Base-by-base conservation (phyloP, 2,329 filamentous ascomycete genomes). In the Cladosporium cucumerinum region DNA sequence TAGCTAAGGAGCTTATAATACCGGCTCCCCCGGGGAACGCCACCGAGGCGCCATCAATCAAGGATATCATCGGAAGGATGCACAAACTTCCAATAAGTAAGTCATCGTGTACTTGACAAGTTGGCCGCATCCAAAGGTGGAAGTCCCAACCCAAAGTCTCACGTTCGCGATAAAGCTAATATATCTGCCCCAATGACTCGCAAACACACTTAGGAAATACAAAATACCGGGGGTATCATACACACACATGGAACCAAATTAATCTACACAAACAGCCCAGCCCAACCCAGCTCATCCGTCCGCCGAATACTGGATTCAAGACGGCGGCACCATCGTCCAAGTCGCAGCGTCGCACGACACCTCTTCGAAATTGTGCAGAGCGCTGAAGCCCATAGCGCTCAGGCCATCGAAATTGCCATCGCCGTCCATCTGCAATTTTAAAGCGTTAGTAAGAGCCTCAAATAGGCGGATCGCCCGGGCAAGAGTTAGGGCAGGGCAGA, bases 321-420 rank as follows among this genome's bases (percentile, higher is more conserved):
- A 66, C 12, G 72, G 65, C 26, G 72, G 72, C 18, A 74, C 70
- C 70, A 72, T 73, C 5, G 73, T 85, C 85, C 85, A 88, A 8
- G 84, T 86, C 58, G 84, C 82, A 52, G 85, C 85, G 75, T 89
- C 86, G 72, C 85, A 88, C 66, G 87, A 90, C 61, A 95, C 85
- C 76, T 96, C 91, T 72, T 96, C 92, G 76, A 93, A 96, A 48
- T 85, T 88, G 77, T 94, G 89, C 67, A 93, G 79, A 52, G 91
- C 85, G 68, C 87, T 87, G 73, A 96, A 96, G 1, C 92, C 92
- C 89, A 96, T 92, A 0, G 86, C 87, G 63, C 88, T 82, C 65
- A 96, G 80, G 39, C 88, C 87, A 75, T 95, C 91, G 68, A 87
- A 86, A 57, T 87, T 86, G 61, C 90, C 89, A 72, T 93, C 90